Evolutionary conservation across 768 basidiomycete genomes (phyloP).

Genomic region (Macrocybe gigantea): DNA sequence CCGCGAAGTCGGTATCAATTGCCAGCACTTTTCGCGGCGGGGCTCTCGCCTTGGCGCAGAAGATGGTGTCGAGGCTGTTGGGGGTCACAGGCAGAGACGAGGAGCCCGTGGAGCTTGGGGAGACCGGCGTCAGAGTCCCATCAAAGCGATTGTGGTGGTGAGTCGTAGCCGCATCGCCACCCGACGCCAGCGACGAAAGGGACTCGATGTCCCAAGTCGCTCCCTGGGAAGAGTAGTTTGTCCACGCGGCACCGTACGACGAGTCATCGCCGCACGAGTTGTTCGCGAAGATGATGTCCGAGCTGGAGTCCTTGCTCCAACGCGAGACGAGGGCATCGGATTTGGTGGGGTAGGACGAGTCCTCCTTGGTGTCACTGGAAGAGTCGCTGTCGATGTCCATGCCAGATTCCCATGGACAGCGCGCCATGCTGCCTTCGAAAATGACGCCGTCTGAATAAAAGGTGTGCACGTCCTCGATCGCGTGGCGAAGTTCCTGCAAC

Average conservation of each 20-base stretch:
- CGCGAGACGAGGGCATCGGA: constrained; percentile 31
- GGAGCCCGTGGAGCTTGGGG: constrained; percentile 31
- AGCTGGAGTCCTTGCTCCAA: constrained; percentile 56
- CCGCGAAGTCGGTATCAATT: constrained; percentile 51
- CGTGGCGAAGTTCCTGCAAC: constrained; percentile 46
- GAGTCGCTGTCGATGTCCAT: constrained; percentile 64
- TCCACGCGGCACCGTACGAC: constrained; percentile 36
- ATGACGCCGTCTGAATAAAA: constrained; percentile 75
- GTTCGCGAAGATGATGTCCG: constrained; percentile 41
- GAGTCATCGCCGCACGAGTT: constrained; percentile 25
- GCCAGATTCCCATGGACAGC: constrained; percentile 72
- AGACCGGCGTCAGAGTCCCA: constrained; percentile 39
- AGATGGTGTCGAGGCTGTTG: constrained; percentile 39
- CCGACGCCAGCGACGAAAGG: constrained; percentile 40
- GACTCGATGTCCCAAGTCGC: constrained; percentile 55
- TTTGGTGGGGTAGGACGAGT: constrained; percentile 25
- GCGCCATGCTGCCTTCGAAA: constrained; percentile 77
- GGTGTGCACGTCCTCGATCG: constrained; percentile 48
- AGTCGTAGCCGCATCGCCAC: constrained; percentile 13
- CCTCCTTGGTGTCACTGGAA: constrained; percentile 35
- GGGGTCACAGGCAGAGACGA: constrained; percentile 58
- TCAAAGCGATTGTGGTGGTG: constrained; percentile 30
- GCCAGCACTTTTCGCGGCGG: constrained; percentile 41
- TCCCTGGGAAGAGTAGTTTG: constrained; percentile 37
- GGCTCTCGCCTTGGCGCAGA: constrained; percentile 28